Evolutionary conservation across 202 grass and related monocot species (phyloP).

Genomic region (Tripidium arundinaceum): DNA sequence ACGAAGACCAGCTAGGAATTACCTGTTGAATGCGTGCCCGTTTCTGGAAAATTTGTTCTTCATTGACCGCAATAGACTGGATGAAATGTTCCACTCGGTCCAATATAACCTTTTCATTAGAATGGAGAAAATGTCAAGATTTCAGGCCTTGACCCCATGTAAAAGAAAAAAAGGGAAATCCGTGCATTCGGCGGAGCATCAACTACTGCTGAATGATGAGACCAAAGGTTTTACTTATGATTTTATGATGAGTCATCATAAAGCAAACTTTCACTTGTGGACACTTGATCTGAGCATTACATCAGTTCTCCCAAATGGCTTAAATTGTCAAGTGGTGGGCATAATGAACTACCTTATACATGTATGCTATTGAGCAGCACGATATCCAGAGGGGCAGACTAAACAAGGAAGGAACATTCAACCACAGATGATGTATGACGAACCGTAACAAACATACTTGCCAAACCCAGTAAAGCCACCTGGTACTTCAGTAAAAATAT

Average conservation of each 20-base stretch:
- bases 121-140: constrained; percentile 34
- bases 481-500: neutral
- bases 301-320: neutral
- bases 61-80: constrained; percentile 73
- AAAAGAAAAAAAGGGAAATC: neutral
- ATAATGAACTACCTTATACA: neutral
- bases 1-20: constrained; percentile 25
- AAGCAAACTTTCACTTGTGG: neutral
- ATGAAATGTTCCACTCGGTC: constrained; percentile 95
- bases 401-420: neutral
- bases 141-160: constrained; percentile 9
- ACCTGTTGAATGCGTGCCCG: constrained; percentile 94
- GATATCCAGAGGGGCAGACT: neutral
- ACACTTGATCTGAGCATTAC: neutral
- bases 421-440: neutral
- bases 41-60: constrained; percentile 99
- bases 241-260: neutral
- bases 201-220: constrained; percentile 3
- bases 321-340: neutral
- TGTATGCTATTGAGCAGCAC: neutral
- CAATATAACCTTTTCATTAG: constrained; percentile 66
- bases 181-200: neutral
- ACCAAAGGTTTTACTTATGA: neutral
- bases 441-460: constrained; percentile 12
- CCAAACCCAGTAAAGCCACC: constrained; percentile 9